A percentile compares a stretch with the other conserved stretches of the same genome.
Conservation (phyloP, 495 filamentous ascomycete genomes). For the Peziza echinospora region DNA sequence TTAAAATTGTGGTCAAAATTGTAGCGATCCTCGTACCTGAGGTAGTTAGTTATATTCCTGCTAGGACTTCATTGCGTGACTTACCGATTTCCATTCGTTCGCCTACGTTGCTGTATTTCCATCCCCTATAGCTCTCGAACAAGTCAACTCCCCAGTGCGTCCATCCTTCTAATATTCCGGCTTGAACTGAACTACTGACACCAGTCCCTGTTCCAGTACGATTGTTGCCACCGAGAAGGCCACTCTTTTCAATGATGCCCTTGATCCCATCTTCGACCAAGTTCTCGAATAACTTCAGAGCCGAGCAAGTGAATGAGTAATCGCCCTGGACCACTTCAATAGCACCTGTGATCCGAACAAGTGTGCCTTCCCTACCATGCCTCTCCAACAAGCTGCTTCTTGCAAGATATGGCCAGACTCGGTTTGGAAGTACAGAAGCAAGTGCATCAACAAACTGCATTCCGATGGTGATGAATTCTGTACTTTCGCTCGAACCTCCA, state of each 20-base stretch:
- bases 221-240: slow-evolving; percentile 21
- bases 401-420: slow-evolving; percentile 76
- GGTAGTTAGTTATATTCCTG: neutral
- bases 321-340: slow-evolving; percentile 53
- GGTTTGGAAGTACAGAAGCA: slow-evolving; percentile 44
- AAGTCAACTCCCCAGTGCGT: slow-evolving; percentile 54
- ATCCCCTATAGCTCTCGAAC: slow-evolving; percentile 57
- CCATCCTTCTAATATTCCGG: slow-evolving; percentile 47
- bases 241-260: slow-evolving; percentile 7
- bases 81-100: slow-evolving; percentile 40
- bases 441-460: slow-evolving; percentile 56
- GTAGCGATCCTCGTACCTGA: slow-evolving; percentile 34
- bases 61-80: neutral
- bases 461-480: slow-evolving; percentile 48
- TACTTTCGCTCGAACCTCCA: slow-evolving; percentile 27
- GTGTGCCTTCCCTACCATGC: slow-evolving; percentile 46
- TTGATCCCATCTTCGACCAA: slow-evolving; percentile 52
- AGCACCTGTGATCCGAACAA: slow-evolving; percentile 49
- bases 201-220: slow-evolving; percentile 39
- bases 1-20: slow-evolving; percentile 48
- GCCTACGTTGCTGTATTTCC: slow-evolving; percentile 50
- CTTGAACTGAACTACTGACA: slow-evolving; percentile 54
- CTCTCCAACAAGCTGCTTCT: slow-evolving; percentile 54
- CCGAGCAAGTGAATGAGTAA: slow-evolving; percentile 55
- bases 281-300: slow-evolving; percentile 47